phyloP scores from a whole-genome alignment of 1,284 basidiomycete species.

The Athelia psychrophila region DNA sequence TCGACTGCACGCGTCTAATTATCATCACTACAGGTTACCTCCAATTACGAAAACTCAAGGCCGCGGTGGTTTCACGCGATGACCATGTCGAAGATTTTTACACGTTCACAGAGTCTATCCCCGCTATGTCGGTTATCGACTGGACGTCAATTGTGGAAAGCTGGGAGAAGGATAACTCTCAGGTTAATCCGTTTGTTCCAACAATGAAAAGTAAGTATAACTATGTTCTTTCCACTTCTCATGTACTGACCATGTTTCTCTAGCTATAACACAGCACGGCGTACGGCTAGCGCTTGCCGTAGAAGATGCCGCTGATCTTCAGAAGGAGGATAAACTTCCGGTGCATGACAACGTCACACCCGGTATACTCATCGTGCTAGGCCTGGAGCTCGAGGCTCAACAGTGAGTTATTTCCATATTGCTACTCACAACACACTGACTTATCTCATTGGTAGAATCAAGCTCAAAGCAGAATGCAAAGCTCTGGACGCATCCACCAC shows the following conservation, averaged over 20 bases:
- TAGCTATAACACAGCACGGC: background rate
- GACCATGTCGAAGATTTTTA: no score
- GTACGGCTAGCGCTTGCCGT: background rate
- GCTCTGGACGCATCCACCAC: conserved; percentile 10
- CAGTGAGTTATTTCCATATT: conserved; percentile 4
- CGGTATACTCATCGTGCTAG: conserved; percentile 10
- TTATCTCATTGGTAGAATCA: background rate
- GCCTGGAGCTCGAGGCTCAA: conserved; percentile 17
- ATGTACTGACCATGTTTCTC: background rate
- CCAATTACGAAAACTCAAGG: no score
- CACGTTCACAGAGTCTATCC: no score
- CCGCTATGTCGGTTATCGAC: no score
- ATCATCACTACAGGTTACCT: no score
- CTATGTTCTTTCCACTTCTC: no score
- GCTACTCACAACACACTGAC: background rate
- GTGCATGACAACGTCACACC: conserved; percentile 8
- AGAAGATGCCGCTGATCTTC: background rate
- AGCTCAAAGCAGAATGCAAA: background rate
- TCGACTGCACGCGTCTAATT: no score
- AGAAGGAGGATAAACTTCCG: conserved; percentile 1
- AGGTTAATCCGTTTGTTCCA: conserved; percentile 13
- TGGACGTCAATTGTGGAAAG: no score
- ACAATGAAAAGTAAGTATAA: background rate
- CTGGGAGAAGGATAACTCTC: no score
- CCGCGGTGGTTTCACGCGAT: no score